phyloP scores from a whole-genome alignment of 1,284 basidiomycete genomes.

The Tilletia setariae region DNA sequence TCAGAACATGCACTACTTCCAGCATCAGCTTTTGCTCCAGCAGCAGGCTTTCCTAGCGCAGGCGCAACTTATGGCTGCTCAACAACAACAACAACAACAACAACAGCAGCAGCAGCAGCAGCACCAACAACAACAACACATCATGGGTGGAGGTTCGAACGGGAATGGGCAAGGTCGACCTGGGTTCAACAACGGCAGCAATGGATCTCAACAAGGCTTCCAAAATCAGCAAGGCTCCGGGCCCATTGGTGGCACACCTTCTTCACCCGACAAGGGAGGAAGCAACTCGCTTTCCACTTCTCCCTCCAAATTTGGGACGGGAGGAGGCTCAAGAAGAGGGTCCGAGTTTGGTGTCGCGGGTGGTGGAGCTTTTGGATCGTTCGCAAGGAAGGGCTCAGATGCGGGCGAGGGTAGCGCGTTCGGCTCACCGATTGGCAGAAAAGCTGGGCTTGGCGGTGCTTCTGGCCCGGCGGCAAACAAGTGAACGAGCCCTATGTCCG shows the following conservation, averaged over 20 bases:
- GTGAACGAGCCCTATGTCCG: too few relatives aligned
- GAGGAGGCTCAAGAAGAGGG: not conserved
- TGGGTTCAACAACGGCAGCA: not conserved
- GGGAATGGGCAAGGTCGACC: too few relatives aligned
- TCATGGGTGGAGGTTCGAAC: too few relatives aligned
- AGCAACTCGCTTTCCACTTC: not conserved
- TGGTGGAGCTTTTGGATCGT: conserved; percentile 1
- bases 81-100: not conserved
- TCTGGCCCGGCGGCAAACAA: not conserved
- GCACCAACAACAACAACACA: not conserved
- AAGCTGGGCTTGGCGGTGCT: not conserved
- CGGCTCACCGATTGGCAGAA: conserved; percentile 6
- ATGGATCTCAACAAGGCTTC: not conserved
- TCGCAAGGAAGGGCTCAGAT: not conserved
- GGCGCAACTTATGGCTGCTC: not conserved
- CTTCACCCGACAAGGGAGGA: not conserved
- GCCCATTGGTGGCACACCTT: too few relatives aligned
- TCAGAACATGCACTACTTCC: conserved; percentile 14
- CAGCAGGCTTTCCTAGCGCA: conserved; percentile 3
- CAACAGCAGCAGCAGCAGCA: not conserved
- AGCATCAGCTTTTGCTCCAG: not conserved
- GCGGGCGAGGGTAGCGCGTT: not conserved
- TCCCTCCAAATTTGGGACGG: not conserved
- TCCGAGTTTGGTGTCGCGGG: conserved; percentile 10
- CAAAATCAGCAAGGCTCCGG: too few relatives aligned